phyloP scores from a whole-genome alignment of 768 basidiomycete species.

The Panaeolus papilionaceus region DNA sequence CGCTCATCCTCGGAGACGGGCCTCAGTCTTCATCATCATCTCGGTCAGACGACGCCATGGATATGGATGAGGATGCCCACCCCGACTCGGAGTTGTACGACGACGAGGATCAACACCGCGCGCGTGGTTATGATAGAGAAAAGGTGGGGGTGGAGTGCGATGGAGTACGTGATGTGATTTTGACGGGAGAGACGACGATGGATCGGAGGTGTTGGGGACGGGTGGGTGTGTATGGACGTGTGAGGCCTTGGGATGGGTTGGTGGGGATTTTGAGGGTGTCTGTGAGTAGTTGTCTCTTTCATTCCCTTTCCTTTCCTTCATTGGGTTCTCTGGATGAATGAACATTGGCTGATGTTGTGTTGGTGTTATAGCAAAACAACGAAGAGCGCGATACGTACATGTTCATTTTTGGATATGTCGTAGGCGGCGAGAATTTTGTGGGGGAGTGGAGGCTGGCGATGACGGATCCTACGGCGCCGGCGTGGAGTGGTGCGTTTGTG shows the following conservation, averaged over 20 bases:
- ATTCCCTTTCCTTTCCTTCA: conserved; percentile 16
- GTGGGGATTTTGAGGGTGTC: conserved; percentile 52
- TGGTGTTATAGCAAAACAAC: not conserved
- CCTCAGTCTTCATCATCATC: too few species aligned
- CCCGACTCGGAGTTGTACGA: not conserved
- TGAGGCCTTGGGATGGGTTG: conserved; percentile 65
- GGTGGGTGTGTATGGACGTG: conserved; percentile 52
- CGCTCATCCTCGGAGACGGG: conserved; percentile 16
- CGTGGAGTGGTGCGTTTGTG: conserved; percentile 69
- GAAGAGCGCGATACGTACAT: conserved; percentile 32
- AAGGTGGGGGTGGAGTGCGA: conserved; percentile 43
- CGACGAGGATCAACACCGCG: conserved; percentile 18
- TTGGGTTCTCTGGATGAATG: too few species aligned
- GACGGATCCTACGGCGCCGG: conserved; percentile 50
- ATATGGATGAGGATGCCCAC: too few species aligned
- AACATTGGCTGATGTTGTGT: too few species aligned
- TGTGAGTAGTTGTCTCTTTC: conserved; percentile 21
- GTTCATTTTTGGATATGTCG: conserved; percentile 76
- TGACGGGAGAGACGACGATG: conserved; percentile 60
- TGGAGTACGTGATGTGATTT: conserved; percentile 65
- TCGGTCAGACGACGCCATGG: too few species aligned
- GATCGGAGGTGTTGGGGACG: conserved; percentile 19
- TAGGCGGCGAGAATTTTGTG: conserved; percentile 68
- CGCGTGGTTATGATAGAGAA: conserved; percentile 28
- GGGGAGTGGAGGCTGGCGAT: conserved; percentile 72